Conservation (phyloP, 148 eudicot species). For the Rhododendron williamsianum region DNA sequence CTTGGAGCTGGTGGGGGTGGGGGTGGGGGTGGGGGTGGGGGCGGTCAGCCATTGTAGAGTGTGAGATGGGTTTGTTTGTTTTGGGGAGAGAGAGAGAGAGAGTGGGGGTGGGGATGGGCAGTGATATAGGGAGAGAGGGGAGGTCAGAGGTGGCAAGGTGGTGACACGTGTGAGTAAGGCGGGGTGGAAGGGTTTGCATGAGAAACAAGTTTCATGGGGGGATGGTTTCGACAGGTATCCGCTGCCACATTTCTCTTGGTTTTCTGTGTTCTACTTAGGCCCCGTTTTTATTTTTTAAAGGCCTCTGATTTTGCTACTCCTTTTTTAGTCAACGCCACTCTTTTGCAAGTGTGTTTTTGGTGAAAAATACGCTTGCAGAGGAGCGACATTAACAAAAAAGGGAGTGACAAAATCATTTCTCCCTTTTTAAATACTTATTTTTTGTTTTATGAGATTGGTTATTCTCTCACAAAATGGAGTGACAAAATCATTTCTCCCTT, state of each 20-base stretch:
- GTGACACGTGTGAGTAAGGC: constrained; percentile 33
- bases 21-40: constrained; percentile 37
- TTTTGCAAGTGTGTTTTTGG: too few relatives aligned
- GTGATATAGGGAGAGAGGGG: constrained; percentile 16
- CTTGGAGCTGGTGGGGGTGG: constrained; percentile 53
- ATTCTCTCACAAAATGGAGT: too few relatives aligned
- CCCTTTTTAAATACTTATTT: too few relatives aligned
- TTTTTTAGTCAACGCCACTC: too few relatives aligned
- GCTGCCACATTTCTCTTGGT: constrained; percentile 8
- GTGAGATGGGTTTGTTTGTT: background rate
- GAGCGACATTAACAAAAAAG: too few relatives aligned
- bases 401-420: too few relatives aligned
- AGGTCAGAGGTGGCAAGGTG: constrained; percentile 23
- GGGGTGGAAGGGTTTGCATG: constrained; percentile 44
- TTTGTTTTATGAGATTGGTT: too few relatives aligned
- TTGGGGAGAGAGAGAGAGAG: background rate
- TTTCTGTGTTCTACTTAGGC: background rate
- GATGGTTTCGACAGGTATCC: background rate
- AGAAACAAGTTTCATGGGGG: constrained; percentile 44
- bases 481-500: too few relatives aligned
- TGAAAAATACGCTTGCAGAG: too few relatives aligned
- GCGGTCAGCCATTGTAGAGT: constrained; percentile 28
- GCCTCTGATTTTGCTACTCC: too few relatives aligned
- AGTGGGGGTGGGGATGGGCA: background rate
- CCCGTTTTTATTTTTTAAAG: too few relatives aligned